phyloP scores from a whole-genome alignment of 331 rosid genomes.

The Cydonia oblonga region DNA sequence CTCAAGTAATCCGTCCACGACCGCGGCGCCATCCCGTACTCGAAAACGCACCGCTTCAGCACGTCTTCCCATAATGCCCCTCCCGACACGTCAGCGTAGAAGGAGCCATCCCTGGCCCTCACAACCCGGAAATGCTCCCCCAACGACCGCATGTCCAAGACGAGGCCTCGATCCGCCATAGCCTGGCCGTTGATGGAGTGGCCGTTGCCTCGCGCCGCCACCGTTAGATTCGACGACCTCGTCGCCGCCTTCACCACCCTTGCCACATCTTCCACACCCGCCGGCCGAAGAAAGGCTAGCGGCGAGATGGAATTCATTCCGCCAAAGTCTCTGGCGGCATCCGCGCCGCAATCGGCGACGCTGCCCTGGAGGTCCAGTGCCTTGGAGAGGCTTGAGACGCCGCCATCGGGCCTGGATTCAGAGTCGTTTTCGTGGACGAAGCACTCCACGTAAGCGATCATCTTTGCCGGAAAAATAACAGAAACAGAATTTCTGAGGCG shows the following conservation, averaged over 20 bases:
- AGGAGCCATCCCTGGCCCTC: conserved; percentile 1
- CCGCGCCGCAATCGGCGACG: conserved; percentile 21
- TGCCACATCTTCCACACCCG: conserved; percentile 32
- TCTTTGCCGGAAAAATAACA: conserved; percentile 19
- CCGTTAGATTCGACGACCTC: conserved; percentile 41
- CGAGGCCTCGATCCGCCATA: conserved; percentile 65
- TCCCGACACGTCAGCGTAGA: conserved; percentile 63
- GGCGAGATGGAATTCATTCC: conserved; percentile 45
- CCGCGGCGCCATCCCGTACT: conserved; percentile 47
- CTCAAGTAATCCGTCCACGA: conserved; percentile 86
- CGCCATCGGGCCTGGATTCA: conserved; percentile 37
- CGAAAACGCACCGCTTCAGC: conserved; percentile 44
- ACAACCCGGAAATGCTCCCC: conserved; percentile 24
- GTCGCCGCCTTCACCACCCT: conserved; percentile 30
- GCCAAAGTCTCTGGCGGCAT: conserved; percentile 63
- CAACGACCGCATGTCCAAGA: conserved; percentile 70
- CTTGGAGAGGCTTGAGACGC: conserved; percentile 21
- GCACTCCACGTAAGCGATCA: conserved; percentile 66
- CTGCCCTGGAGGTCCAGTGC: conserved; percentile 34
- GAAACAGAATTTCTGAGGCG: not conserved
- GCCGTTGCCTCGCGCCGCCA: conserved; percentile 84
- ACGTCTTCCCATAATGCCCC: conserved; percentile 98
- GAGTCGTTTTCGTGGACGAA: conserved; percentile 52
- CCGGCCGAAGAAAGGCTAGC: conserved; percentile 37
- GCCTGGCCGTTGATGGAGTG: conserved; percentile 95